phyloP scores from a whole-genome alignment of 2,329 filamentous ascomycete species.

The Alternaria consortialis region DNA sequence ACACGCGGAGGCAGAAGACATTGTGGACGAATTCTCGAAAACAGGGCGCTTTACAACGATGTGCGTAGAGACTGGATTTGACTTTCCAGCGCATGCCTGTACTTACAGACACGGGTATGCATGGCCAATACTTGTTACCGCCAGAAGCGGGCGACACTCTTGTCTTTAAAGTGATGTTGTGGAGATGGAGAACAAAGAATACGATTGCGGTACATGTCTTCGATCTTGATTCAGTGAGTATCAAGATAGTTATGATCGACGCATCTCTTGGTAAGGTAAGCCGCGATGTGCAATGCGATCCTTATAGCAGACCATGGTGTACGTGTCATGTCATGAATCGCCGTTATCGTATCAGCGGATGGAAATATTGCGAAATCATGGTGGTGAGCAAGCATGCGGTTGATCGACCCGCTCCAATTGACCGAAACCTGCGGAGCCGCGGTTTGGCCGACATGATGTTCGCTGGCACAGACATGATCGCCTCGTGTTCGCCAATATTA shows the following conservation, averaged over 20 bases:
- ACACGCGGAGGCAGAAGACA: too few relatives aligned
- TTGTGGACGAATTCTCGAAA: too few relatives aligned
- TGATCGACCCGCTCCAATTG: not conserved
- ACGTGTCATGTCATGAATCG: slow-evolving; percentile 1
- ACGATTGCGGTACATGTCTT: not conserved
- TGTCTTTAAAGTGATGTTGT: not conserved
- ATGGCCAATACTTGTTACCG: not conserved
- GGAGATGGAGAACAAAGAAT: not conserved
- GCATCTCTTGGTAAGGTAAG: not conserved
- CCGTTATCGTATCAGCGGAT: not conserved
- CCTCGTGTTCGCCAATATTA: slow-evolving; percentile 3
- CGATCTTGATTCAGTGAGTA: slow-evolving; percentile 1
- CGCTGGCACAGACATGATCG: not conserved
- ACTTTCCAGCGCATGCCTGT: too few relatives aligned
- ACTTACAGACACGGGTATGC: not conserved
- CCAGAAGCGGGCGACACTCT: not conserved
- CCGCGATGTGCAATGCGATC: not conserved
- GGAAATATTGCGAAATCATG: not conserved
- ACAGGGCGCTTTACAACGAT: not conserved
- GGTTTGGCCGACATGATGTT: not conserved
- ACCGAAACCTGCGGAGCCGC: slow-evolving; percentile 2
- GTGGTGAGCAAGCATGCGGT: slow-evolving; percentile 1
- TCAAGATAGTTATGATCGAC: not conserved
- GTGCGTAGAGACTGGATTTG: too few relatives aligned
- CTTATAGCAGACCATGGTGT: not conserved